Conservation (phyloP, 2,329 filamentous ascomycete genomes). For the Escovopsis sp. region DNA sequence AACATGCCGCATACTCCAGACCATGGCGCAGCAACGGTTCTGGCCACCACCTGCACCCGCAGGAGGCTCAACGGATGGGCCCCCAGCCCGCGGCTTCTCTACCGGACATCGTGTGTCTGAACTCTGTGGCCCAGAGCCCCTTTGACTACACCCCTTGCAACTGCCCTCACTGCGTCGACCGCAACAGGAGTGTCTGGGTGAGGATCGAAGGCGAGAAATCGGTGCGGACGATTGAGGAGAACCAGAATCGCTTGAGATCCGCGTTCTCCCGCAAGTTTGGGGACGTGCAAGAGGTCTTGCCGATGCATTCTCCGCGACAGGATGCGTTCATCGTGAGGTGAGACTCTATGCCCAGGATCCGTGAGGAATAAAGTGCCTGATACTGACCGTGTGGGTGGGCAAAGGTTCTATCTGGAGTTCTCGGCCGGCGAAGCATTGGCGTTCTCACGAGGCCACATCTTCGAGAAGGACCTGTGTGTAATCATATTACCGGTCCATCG, state of each 20-base stretch:
- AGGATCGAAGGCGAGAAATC: constrained; percentile 5
- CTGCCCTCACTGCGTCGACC: constrained; percentile 14
- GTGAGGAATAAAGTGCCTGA: too few relatives aligned
- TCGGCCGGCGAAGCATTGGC: constrained; percentile 14
- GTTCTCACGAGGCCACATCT: constrained; percentile 9
- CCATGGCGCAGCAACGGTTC: constrained; percentile 1
- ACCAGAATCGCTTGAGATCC: constrained; percentile 15
- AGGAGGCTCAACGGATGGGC: neutral
- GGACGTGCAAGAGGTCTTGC: constrained; percentile 15
- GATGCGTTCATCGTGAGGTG: constrained; percentile 16
- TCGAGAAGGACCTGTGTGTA: constrained; percentile 13
- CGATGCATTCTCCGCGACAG: constrained; percentile 1
- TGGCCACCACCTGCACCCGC: neutral
- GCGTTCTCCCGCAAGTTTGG: constrained; percentile 15
- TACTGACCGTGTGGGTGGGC: neutral
- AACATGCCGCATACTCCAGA: neutral
- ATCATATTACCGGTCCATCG: constrained; percentile 13
- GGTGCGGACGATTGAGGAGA: constrained; percentile 6
- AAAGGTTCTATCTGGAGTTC: constrained; percentile 13
- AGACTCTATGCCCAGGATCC: neutral
- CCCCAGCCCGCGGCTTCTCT: too few relatives aligned
- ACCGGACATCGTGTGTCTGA: constrained; percentile 9
- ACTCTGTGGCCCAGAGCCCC: constrained; percentile 5
- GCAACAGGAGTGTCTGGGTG: constrained; percentile 18
- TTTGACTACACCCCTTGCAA: constrained; percentile 15